A percentile compares a stretch with the other conserved stretches of the same genome.
These are phyloP conservation scores for Mrakiaceae sp. DNA, from an alignment of 1,284 basidiomycete genomes.

Conservation along the genomic window DNA sequence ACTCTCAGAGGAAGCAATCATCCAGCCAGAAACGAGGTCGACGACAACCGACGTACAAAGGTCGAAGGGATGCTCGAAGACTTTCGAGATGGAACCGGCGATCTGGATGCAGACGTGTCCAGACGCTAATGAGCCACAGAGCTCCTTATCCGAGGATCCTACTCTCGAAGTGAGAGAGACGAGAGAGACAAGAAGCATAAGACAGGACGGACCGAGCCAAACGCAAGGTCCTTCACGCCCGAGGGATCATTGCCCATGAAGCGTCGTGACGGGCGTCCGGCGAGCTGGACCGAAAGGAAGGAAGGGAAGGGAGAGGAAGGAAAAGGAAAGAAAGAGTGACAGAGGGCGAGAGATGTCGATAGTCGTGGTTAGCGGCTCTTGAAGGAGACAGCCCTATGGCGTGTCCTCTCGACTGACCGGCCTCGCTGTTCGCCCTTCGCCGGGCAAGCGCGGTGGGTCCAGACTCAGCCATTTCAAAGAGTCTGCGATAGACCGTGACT, in stretches of 20 bases:
- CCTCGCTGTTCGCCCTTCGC: background rate
- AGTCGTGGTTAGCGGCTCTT: too few relatives aligned
- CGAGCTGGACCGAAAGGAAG: background rate
- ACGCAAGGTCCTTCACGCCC: conserved; percentile 36
- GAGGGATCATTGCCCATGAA: background rate
- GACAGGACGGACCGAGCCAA: conserved; percentile 35
- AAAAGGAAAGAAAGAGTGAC: background rate
- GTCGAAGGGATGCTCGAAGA: conserved; percentile 79
- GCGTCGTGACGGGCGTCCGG: background rate
- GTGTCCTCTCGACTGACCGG: background rate
- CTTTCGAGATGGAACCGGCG: conserved; percentile 69
- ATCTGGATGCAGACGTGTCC: conserved; percentile 32
- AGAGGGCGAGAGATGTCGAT: too few relatives aligned
- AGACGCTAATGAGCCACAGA: too few relatives aligned
- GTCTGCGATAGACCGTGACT: too few relatives aligned
- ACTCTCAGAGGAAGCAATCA: background rate
- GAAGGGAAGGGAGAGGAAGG: background rate
- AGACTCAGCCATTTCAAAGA: too few relatives aligned
- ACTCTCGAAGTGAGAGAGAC: background rate
- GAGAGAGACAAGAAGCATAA: conserved; percentile 13
- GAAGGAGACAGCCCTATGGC: background rate
- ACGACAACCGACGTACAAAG: conserved; percentile 39
- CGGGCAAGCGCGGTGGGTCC: too few relatives aligned
- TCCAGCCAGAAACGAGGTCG: background rate
- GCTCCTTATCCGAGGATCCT: too few relatives aligned